These are phyloP conservation scores for Marasmius oreades DNA, from an alignment of 1,284 basidiomycete genomes.

Conservation along the genomic window DNA sequence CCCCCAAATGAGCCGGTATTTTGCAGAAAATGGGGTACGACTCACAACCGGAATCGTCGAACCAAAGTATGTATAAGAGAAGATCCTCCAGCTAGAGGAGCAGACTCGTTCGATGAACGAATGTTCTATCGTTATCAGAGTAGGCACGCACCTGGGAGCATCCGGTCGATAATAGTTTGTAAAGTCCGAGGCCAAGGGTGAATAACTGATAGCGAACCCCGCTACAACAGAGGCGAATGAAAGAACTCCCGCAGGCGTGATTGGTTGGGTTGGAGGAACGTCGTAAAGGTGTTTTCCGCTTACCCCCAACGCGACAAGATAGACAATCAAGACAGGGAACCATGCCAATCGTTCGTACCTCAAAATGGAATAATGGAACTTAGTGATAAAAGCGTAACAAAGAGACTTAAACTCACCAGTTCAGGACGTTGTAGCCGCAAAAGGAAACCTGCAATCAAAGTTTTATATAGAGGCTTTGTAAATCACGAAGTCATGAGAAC, in stretches of 20 bases:
- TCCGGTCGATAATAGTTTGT: constrained; percentile 61
- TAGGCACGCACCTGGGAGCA: constrained; percentile 46
- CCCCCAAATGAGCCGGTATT: neutral
- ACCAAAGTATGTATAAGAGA: constrained; percentile 74
- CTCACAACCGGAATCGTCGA: constrained; percentile 67
- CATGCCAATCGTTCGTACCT: constrained; percentile 77
- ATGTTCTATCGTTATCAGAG: neutral
- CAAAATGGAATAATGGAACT: constrained; percentile 5
- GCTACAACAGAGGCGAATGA: constrained; percentile 69
- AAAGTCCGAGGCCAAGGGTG: constrained; percentile 69
- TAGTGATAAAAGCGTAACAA: neutral
- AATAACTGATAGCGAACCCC: constrained; percentile 71
- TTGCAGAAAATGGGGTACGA: constrained; percentile 2
- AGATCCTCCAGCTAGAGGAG: constrained; percentile 56
- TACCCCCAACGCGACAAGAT: constrained; percentile 71
- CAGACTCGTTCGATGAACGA: constrained; percentile 3
- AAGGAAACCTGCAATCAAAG: constrained; percentile 59
- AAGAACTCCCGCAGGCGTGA: constrained; percentile 50
- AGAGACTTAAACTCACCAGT: constrained; percentile 40
- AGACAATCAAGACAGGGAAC: constrained; percentile 77
- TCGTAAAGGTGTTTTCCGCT: constrained; percentile 63
- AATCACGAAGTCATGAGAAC: constrained; percentile 22
- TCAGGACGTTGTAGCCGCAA: constrained; percentile 74
- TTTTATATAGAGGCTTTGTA: neutral
- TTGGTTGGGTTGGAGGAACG: constrained; percentile 40